phyloP scores from a whole-genome alignment of 2,329 filamentous ascomycete genomes.

The Mariannaea sp. region DNA sequence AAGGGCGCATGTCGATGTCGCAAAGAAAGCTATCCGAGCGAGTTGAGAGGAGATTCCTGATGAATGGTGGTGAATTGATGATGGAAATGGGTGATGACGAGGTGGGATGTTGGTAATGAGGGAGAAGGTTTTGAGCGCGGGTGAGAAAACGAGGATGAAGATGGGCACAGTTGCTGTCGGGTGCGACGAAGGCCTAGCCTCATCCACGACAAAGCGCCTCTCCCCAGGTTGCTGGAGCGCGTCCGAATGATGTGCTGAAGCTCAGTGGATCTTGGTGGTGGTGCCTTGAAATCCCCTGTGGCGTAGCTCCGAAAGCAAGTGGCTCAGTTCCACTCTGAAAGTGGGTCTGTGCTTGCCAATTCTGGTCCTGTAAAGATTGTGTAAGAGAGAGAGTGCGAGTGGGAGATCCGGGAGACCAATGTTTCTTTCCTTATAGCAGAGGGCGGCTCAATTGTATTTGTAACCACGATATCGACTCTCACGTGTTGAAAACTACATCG shows the following conservation, averaged over 20 bases:
- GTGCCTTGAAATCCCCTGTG: constrained; percentile 19
- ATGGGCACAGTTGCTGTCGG: constrained; percentile 15
- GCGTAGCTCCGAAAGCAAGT: constrained; percentile 22
- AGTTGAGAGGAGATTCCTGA: constrained; percentile 1
- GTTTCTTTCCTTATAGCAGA: too few relatives aligned
- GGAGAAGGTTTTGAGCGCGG: constrained; percentile 11
- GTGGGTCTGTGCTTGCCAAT: not conserved
- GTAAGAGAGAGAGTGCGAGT: too few relatives aligned
- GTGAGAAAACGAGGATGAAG: constrained; percentile 7
- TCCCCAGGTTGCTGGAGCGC: constrained; percentile 28
- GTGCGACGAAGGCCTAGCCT: constrained; percentile 29
- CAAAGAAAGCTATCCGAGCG: constrained; percentile 2
- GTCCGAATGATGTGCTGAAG: constrained; percentile 34
- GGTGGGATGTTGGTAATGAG: constrained; percentile 18
- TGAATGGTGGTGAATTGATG: constrained; percentile 17
- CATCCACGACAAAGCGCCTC: constrained; percentile 17
- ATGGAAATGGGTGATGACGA: constrained; percentile 22
- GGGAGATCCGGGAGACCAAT: too few relatives aligned
- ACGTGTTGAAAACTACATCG: too few relatives aligned
- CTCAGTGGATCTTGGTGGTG: constrained; percentile 21
- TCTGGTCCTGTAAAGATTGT: too few relatives aligned
- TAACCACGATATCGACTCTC: too few relatives aligned
- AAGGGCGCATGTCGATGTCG: constrained; percentile 33
- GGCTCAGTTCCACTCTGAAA: not conserved
- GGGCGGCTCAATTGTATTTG: too few relatives aligned